phyloP scores from a whole-genome alignment of 75 land plant species.

The Pinus albicaulis region DNA sequence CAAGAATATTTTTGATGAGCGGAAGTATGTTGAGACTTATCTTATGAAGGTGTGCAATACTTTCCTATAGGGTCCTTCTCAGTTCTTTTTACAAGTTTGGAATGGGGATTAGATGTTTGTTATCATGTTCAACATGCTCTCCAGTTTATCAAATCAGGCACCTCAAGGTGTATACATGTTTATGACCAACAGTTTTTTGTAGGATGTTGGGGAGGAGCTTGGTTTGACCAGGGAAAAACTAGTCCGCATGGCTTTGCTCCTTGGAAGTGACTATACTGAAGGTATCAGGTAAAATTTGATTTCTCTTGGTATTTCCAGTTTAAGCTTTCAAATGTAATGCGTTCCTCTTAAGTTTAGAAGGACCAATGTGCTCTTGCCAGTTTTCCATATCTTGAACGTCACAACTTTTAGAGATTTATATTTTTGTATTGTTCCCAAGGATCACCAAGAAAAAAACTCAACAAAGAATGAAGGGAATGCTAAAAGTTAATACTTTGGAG shows the following conservation, averaged over 20 bases:
- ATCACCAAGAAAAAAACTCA: background rate
- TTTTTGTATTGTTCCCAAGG: background rate
- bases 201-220: conserved; percentile 92
- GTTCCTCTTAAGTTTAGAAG: no score
- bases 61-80: background rate
- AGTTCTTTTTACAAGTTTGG: background rate
- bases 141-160: background rate
- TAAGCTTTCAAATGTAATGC: no score
- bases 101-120: background rate
- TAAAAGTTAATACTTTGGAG: no score
- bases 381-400: background rate
- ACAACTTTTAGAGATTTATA: background rate
- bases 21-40: conserved; percentile 98
- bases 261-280: conserved; percentile 99
- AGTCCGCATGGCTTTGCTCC: conserved; percentile 89
- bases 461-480: background rate
- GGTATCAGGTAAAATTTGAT: conserved; percentile 71
- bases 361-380: no score
- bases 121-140: background rate
- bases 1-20: conserved; percentile 97
- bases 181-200: conserved; percentile 3
- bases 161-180: background rate
- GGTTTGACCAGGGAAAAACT: conserved; percentile 78
- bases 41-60: conserved; percentile 87
- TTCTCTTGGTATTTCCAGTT: background rate